These are phyloP conservation scores for Leucaena leucocephala DNA, from an alignment of 306 rosid genomes.

Conservation along the genomic window DNA sequence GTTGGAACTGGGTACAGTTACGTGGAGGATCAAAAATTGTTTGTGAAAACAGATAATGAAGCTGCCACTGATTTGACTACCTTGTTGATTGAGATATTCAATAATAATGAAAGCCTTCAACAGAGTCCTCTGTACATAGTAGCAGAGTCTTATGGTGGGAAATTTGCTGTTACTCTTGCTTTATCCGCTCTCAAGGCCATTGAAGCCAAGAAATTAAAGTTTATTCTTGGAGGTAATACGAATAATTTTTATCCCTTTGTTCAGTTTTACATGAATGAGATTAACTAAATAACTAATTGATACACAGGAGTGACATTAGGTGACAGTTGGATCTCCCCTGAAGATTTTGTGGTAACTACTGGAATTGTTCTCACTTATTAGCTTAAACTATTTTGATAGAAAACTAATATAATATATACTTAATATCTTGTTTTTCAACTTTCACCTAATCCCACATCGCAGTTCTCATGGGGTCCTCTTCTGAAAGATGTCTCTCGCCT, in stretches of 20 bases:
- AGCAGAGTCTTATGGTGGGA: slow-evolving; percentile 96
- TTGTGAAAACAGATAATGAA: slow-evolving; percentile 75
- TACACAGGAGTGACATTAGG: slow-evolving; percentile 86
- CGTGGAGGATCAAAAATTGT: slow-evolving; percentile 60
- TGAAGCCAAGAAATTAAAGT: slow-evolving; percentile 56
- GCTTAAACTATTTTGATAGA: no score
- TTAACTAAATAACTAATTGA: not conserved
- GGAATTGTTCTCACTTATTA: not conserved
- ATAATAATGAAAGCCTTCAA: slow-evolving; percentile 53
- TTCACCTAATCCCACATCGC: slow-evolving; percentile 8
- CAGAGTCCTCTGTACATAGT: slow-evolving; percentile 75
- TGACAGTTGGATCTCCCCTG: slow-evolving; percentile 95
- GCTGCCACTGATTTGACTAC: slow-evolving; percentile 80
- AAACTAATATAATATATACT: no score
- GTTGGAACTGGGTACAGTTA: slow-evolving; percentile 92
- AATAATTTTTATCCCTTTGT: not conserved
- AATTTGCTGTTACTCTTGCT: slow-evolving; percentile 78
- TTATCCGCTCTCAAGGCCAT: slow-evolving; percentile 68
- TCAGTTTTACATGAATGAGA: not conserved
- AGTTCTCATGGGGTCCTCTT: slow-evolving; percentile 97
- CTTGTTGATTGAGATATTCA: slow-evolving; percentile 60
- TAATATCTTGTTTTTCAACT: not conserved
- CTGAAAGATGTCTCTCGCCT: slow-evolving; percentile 84
- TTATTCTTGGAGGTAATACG: slow-evolving; percentile 63
- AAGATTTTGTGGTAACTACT: slow-evolving; percentile 75